phyloP scores from a whole-genome alignment of 108 stramenopile species.

The Bacterosira constricta region DNA sequence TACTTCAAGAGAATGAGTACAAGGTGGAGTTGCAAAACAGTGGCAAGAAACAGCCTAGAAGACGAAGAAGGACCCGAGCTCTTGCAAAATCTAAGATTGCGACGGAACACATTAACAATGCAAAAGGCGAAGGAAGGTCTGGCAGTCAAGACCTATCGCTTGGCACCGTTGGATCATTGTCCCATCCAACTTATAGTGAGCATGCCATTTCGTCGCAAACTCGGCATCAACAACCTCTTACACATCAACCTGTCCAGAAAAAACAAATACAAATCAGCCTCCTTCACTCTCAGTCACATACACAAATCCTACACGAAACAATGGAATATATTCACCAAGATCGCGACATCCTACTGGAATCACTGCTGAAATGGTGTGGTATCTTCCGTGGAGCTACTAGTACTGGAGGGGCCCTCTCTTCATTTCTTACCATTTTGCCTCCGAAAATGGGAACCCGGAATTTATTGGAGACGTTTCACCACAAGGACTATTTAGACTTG shows the following conservation, averaged over 20 bases:
- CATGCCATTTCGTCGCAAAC: neutral
- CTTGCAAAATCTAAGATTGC: neutral
- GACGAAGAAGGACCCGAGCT: neutral
- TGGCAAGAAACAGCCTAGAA: neutral
- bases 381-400: conserved; percentile 31
- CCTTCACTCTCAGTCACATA: conserved; percentile 42
- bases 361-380: conserved; percentile 50
- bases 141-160: neutral
- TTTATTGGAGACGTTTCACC: conserved; percentile 42
- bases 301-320: conserved; percentile 34
- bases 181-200: neutral
- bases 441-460: conserved; percentile 36
- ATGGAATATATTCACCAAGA: conserved; percentile 56
- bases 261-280: conserved; percentile 26
- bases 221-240: neutral
- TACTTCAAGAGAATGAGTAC: neutral
- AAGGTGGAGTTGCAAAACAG: neutral
- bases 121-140: neutral
- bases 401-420: conserved; percentile 22
- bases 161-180: neutral
- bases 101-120: neutral
- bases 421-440: conserved; percentile 38
- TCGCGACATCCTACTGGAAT: conserved; percentile 43
- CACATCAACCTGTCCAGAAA: neutral
- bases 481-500: conserved; percentile 36